Evolutionary conservation across 768 basidiomycete species (phyloP).

Genomic region (Clavaria fumosa): DNA sequence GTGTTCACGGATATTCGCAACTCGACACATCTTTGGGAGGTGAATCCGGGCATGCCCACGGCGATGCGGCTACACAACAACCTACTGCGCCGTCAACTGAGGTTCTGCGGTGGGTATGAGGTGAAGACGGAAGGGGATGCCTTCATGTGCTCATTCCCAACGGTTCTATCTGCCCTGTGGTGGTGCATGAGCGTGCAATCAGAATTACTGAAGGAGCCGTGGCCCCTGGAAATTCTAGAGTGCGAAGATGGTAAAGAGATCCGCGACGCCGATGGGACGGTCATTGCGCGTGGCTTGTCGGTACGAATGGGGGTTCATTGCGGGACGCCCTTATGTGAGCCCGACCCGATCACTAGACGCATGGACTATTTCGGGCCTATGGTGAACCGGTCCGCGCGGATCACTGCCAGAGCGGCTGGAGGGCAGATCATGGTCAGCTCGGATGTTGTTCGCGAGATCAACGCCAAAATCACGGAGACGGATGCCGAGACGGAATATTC

Average conservation of each 20-base stretch:
- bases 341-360: constrained; percentile 78
- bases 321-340: constrained; percentile 77
- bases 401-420: constrained; percentile 68
- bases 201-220: constrained; percentile 63
- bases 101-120: constrained; percentile 91
- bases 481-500: constrained; percentile 49
- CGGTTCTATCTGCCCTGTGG: constrained; percentile 69
- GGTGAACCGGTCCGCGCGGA: constrained; percentile 86
- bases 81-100: constrained; percentile 69
- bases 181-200: constrained; percentile 84
- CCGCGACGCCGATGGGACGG: constrained; percentile 42
- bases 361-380: constrained; percentile 99
- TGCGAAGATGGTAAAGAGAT: constrained; percentile 81
- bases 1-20: constrained; percentile 98
- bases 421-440: constrained; percentile 89
- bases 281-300: constrained; percentile 78
- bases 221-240: constrained; percentile 91
- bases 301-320: constrained; percentile 98
- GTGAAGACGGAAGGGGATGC: constrained; percentile 99
- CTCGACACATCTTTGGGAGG: constrained; percentile 94
- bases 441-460: constrained; percentile 75
- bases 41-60: constrained; percentile 86
- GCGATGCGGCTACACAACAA: constrained; percentile 86
- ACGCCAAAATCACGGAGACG: constrained; percentile 38
- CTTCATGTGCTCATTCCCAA: constrained; percentile 97